Base-by-base conservation (phyloP, 176 grass and related monocot species). In the Juncus inflexus region DNA sequence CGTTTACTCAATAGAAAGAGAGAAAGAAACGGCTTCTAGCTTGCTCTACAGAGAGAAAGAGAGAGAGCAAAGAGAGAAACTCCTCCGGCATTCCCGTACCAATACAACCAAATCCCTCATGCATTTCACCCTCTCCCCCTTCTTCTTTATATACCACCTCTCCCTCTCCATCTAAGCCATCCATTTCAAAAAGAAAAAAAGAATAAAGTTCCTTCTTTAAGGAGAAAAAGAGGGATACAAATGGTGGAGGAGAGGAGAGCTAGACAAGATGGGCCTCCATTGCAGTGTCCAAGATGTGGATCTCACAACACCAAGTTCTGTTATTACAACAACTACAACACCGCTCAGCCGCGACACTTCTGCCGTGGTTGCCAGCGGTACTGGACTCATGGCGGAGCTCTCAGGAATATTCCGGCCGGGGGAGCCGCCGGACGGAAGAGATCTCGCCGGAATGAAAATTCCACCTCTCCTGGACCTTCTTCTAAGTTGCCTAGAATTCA, bases 241-340 rank as follows among this genome's bases (percentile, higher is more conserved):
- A 65, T 64, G 61, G 71, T 50, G 58, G 73, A 76, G 6, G 61
- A 65, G 42, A 62, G 61, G 60, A 9, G 6, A 39, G 59, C 19
- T 3, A 65, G 39, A 36, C 73, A 65, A 60, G 73, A 41, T 35
- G 62, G 12, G 3, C 12, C 3, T 9, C 39, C 67, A 8, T 55
- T 71, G 16, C 61, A 55, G 49, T 76, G 73, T 37, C 73, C 73
- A 3, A 63, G 73, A 50, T 76, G 73, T 42, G 12, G 62, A 47
- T 76, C 73, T 0, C 28, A 14, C 37, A 65, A 76, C 61, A 76
- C 73, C 37, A 76, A 76, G 12, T 76, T 76, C 45, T 76, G 73
- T 10, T 76, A 76, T 12, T 76, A 65, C 35, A 76, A 76, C 73
- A 76, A 76, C 61, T 76, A 76, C 60, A 76, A 76, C 73, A 76